phyloP scores from a whole-genome alignment of 768 basidiomycete genomes.

The Dioszegia crocea region DNA sequence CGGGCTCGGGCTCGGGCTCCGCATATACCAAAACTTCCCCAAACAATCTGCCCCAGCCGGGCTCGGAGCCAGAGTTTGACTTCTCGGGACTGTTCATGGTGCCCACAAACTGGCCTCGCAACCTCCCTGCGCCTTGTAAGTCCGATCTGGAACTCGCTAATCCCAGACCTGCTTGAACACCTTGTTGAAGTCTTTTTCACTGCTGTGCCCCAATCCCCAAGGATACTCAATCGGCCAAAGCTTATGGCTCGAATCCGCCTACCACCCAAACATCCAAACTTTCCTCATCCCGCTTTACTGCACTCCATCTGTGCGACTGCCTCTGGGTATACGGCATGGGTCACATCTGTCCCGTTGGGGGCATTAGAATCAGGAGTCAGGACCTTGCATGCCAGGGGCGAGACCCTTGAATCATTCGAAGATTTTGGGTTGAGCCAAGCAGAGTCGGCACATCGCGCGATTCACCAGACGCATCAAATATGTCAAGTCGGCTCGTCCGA shows the following conservation, averaged over 20 bases:
- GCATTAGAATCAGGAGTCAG: slow-evolving; percentile 19
- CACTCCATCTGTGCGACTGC: slow-evolving; percentile 84
- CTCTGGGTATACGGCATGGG: slow-evolving; percentile 66
- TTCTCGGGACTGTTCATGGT: slow-evolving; percentile 30
- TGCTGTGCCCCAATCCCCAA: slow-evolving; percentile 68
- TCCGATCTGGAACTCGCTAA: background rate
- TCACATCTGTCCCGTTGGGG: slow-evolving; percentile 44
- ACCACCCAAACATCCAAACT: slow-evolving; percentile 66
- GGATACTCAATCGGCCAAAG: slow-evolving; percentile 63
- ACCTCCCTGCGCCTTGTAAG: slow-evolving; percentile 42
- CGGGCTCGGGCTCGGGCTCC: background rate
- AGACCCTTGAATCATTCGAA: slow-evolving; percentile 27
- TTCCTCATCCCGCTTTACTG: slow-evolving; percentile 66
- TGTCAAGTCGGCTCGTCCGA: slow-evolving; percentile 27
- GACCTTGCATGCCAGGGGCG: slow-evolving; percentile 13
- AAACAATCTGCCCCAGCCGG: background rate
- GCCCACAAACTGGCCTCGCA: slow-evolving; percentile 37
- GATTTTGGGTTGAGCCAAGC: slow-evolving; percentile 37
- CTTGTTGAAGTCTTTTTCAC: slow-evolving; percentile 71
- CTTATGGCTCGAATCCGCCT: slow-evolving; percentile 65
- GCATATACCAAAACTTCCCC: background rate
- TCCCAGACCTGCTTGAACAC: slow-evolving; percentile 43
- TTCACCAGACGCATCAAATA: slow-evolving; percentile 14
- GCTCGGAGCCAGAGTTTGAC: background rate
- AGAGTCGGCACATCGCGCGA: slow-evolving; percentile 15